These are phyloP conservation scores for Myriosclerotinia duriaeana DNA, from an alignment of 2,329 filamentous ascomycete genomes.

Conservation along the genomic window DNA sequence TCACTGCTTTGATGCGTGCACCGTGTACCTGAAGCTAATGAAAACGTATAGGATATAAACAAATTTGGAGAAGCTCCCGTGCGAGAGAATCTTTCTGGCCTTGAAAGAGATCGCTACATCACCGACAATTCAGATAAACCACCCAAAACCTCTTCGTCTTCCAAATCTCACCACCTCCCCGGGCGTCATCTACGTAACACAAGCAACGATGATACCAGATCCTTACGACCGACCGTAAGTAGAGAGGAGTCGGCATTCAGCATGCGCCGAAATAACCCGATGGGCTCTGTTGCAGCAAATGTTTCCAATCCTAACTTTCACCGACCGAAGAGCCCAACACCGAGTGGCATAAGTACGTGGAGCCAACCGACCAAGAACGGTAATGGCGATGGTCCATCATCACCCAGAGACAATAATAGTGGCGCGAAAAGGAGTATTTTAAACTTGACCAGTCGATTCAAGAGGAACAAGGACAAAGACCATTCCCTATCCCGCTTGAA, in stretches of 20 bases:
- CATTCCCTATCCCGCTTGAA: constrained; percentile 48
- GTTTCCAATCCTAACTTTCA: constrained; percentile 43
- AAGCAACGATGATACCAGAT: constrained; percentile 64
- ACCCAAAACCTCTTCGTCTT: constrained; percentile 62
- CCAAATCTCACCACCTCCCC: constrained; percentile 60
- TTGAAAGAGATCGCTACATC: constrained; percentile 67
- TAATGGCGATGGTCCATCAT: constrained; percentile 51
- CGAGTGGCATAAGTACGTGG: constrained; percentile 66
- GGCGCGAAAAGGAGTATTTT: constrained; percentile 34
- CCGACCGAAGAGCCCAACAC: constrained; percentile 78
- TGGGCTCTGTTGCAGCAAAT: constrained; percentile 36
- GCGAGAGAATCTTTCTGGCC: constrained; percentile 65
- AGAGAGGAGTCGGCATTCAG: constrained; percentile 68
- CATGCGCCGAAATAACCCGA: constrained; percentile 43
- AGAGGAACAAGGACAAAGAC: constrained; percentile 54
- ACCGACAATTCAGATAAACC: constrained; percentile 50
- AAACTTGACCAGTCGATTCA: constrained; percentile 36
- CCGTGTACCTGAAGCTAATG: constrained; percentile 16
- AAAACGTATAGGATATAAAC: constrained; percentile 63
- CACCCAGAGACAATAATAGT: constrained; percentile 39
- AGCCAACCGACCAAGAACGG: constrained; percentile 39
- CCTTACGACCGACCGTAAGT: constrained; percentile 69
- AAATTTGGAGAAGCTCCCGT: constrained; percentile 77
- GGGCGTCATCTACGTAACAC: constrained; percentile 69
- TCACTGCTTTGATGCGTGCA: constrained; percentile 23